A percentile compares a stretch with the other conserved stretches of the same genome.
Conservation (phyloP, 306 rosid genomes). For the Myrica gale region DNA sequence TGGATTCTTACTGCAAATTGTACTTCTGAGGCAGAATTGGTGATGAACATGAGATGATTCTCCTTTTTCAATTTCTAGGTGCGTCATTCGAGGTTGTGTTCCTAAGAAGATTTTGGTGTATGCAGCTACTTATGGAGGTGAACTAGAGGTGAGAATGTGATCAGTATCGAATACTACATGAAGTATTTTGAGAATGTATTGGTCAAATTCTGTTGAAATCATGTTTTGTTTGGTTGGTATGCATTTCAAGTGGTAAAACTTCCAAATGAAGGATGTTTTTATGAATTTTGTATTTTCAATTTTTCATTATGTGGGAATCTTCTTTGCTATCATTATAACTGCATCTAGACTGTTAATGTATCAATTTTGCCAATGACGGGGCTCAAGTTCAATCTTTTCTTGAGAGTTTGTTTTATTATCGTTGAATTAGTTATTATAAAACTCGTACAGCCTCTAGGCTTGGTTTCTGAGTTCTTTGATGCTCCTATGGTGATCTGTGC, state of each 20-base stretch:
- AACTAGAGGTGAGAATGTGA: conserved; percentile 64
- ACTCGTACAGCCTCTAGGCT: neutral
- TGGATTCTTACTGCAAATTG: neutral
- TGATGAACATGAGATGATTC: conserved; percentile 16
- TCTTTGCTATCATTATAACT: neutral
- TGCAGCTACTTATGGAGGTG: conserved; percentile 82
- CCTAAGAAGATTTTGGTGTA: conserved; percentile 97
- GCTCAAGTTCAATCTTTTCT: neutral
- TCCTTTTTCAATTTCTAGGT: conserved; percentile 48
- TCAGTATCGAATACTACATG: neutral
- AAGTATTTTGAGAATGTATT: neutral
- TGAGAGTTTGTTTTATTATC: neutral
- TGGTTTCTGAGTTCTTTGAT: too few relatives aligned
- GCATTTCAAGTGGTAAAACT: neutral
- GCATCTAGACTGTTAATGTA: neutral
- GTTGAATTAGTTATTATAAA: neutral
- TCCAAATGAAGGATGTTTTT: neutral
- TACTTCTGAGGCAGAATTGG: conserved; percentile 10
- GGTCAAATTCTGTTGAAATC: neutral
- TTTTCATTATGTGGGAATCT: neutral
- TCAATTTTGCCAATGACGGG: neutral
- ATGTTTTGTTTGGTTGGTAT: conserved; percentile 10
- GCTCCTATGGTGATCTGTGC: too few relatives aligned
- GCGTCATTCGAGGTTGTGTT: conserved; percentile 98
- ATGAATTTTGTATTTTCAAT: neutral